A percentile compares a stretch with the other conserved stretches of the same genome.
Conservation (phyloP, 352 stramenopile species). For the Halophytophthora polymorphica region DNA sequence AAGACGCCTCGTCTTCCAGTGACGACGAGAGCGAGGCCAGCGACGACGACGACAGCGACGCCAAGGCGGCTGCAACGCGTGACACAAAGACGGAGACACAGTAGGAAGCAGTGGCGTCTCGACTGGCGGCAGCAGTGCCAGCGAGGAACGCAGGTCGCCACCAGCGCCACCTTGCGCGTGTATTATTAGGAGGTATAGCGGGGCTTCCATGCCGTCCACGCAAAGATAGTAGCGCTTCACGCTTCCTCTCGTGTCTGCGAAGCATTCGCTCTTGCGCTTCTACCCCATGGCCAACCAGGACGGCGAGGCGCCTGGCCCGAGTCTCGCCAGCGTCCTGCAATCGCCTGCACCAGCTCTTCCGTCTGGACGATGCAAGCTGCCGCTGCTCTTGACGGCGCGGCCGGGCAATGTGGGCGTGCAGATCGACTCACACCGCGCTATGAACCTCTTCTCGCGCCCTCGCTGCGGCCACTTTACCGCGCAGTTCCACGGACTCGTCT, state of each 20-base stretch:
- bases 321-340: conserved; percentile 5
- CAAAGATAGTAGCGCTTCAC: conserved; percentile 21
- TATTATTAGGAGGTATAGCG: conserved; percentile 29
- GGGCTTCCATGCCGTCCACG: conserved; percentile 8
- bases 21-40: conserved; percentile 24
- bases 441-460: conserved; percentile 55
- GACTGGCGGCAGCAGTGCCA: conserved; percentile 7
- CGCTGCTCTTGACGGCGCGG: conserved; percentile 46
- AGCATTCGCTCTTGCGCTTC: conserved; percentile 1
- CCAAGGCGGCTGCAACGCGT: conserved; percentile 1
- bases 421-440: conserved; percentile 65
- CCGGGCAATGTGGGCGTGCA: conserved; percentile 75
- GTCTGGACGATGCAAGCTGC: conserved; percentile 28
- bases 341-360: background rate
- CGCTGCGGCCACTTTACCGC: conserved; percentile 63
- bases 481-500: conserved; percentile 63
- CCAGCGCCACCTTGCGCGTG: conserved; percentile 2
- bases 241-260: conserved; percentile 1
- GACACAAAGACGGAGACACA: conserved; percentile 1
- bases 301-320: conserved; percentile 9
- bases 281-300: conserved; percentile 19
- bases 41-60: conserved; percentile 14
- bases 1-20: conserved; percentile 15
- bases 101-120: conserved; percentile 6
- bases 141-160: background rate